phyloP scores from a whole-genome alignment of 1,139 yeast species.

The Komagataea norvegica region DNA sequence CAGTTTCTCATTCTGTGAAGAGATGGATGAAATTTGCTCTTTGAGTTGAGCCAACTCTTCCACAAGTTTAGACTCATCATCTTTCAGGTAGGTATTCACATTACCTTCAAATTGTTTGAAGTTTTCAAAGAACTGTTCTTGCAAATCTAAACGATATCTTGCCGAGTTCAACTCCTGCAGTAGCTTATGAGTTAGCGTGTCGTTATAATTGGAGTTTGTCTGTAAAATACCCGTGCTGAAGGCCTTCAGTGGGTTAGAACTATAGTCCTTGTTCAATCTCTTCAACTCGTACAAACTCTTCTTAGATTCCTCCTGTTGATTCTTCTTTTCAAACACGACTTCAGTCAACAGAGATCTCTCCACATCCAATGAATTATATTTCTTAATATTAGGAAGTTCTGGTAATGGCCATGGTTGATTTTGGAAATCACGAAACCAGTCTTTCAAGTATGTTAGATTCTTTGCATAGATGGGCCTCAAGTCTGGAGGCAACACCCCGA shows the following conservation, averaged over 20 bases:
- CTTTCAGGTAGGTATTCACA: conserved; percentile 24
- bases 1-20: conserved; percentile 19
- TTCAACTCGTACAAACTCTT: conserved; percentile 47
- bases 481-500: conserved; percentile 82
- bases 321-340: conserved; percentile 51
- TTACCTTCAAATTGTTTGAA: conserved; percentile 22
- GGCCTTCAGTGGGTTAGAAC: conserved; percentile 60
- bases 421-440: conserved; percentile 49
- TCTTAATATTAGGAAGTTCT: conserved; percentile 58
- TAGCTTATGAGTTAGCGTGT: conserved; percentile 45
- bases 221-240: conserved; percentile 57
- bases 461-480: conserved; percentile 70
- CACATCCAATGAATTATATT: conserved; percentile 65
- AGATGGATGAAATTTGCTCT: conserved; percentile 21
- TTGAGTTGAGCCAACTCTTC: conserved; percentile 19
- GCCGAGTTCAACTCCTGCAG: conserved; percentile 38
- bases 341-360: conserved; percentile 77
- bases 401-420: conserved; percentile 73
- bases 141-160: conserved; percentile 26
- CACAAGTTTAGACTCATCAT: conserved; percentile 16
- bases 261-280: conserved; percentile 63
- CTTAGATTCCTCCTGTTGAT: conserved; percentile 16
- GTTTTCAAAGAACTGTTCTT: conserved; percentile 28
- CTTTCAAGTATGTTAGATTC: conserved; percentile 54
- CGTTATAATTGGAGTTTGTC: conserved; percentile 32